Conservation (phyloP, 805 yeast species). For the Sungouiella thailandica region DNA sequence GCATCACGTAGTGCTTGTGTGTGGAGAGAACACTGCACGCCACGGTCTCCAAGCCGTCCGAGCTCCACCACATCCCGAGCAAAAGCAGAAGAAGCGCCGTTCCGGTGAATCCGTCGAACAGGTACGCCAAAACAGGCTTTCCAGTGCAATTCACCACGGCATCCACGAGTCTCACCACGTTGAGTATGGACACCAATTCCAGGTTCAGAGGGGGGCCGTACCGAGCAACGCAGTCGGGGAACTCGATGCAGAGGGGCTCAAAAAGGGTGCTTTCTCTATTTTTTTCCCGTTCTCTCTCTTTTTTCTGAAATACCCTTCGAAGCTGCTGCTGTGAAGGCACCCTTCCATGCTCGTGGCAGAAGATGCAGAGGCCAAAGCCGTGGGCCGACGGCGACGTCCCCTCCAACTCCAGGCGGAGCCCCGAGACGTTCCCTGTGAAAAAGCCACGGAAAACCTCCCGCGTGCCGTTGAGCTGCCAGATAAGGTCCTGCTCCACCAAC, state of each 20-base stretch:
- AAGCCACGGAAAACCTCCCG: conserved; percentile 22
- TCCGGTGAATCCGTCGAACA: conserved; percentile 37
- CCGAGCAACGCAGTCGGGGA: conserved; percentile 27
- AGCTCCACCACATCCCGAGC: conserved; percentile 13
- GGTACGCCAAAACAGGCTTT: conserved; percentile 25
- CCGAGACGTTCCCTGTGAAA: conserved; percentile 29
- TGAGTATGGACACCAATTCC: no score
- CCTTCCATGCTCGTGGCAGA: conserved; percentile 18
- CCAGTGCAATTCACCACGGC: conserved; percentile 13
- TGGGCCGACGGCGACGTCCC: no score
- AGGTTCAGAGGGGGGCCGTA: no score
- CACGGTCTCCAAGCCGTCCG: conserved; percentile 21
- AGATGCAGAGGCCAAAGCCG: conserved; percentile 15
- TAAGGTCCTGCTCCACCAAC: conserved; percentile 30
- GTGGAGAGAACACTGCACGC: conserved; percentile 17
- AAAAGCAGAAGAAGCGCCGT: conserved; percentile 21
- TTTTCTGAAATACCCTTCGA: no score
- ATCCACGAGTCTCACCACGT: conserved; percentile 26
- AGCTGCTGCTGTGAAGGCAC: no score
- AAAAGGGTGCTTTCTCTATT: no score
- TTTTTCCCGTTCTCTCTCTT: no score
- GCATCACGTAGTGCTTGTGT: conserved; percentile 26
- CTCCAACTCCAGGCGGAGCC: no score
- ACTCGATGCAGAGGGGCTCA: conserved; percentile 24
- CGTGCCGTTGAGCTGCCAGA: conserved; percentile 29